phyloP scores from a whole-genome alignment of 768 basidiomycete genomes.

The Mycena rebaudengoi region DNA sequence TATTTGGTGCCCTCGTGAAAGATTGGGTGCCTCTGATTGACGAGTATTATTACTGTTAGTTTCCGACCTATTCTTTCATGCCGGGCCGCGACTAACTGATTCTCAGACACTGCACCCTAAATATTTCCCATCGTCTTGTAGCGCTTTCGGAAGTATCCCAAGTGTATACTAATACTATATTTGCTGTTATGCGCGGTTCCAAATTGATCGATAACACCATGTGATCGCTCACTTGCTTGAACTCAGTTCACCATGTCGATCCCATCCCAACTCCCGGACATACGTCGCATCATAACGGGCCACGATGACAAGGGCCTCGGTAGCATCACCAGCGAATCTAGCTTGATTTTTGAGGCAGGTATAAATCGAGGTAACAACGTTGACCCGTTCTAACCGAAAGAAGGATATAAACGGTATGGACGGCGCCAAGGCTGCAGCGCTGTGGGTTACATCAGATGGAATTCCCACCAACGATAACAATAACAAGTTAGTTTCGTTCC shows the following conservation, averaged over 20 bases:
- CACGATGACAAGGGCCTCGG: constrained; percentile 55
- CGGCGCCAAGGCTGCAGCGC: constrained; percentile 45
- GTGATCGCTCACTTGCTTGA: constrained; percentile 15
- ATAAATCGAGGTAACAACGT: background rate
- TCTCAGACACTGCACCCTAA: constrained; percentile 53
- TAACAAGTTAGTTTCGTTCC: constrained; percentile 37
- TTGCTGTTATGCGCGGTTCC: constrained; percentile 14
- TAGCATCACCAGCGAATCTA: constrained; percentile 47
- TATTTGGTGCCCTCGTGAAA: constrained; percentile 73
- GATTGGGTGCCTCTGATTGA: constrained; percentile 92
- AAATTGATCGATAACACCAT: constrained; percentile 17
- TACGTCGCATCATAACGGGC: constrained; percentile 61
- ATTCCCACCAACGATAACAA: constrained; percentile 67
- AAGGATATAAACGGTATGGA: constrained; percentile 46
- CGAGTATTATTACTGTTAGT: constrained; percentile 91
- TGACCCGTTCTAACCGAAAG: background rate
- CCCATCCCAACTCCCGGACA: constrained; percentile 39
- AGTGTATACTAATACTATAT: constrained; percentile 18
- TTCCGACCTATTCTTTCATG: background rate
- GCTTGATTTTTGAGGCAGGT: constrained; percentile 42
- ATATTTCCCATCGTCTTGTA: constrained; percentile 23
- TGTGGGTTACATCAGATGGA: constrained; percentile 60
- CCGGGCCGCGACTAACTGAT: background rate
- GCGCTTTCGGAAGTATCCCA: constrained; percentile 9
- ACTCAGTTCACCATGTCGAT: constrained; percentile 35